phyloP scores from a whole-genome alignment of 1,139 yeast species.

The Saccharomyces hybrid region DNA sequence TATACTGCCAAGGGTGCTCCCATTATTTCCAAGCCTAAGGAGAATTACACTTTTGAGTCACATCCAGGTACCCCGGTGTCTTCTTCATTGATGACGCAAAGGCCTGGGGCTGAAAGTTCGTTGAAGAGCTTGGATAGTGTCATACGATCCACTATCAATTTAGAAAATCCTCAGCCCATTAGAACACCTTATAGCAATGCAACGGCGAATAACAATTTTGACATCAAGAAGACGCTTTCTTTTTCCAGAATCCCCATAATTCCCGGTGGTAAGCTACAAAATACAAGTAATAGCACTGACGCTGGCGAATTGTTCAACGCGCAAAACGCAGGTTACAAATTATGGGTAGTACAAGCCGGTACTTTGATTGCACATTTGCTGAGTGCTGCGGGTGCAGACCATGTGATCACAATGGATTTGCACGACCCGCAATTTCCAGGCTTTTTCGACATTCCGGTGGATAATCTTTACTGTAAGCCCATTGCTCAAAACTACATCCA shows the following conservation, averaged over 20 bases:
- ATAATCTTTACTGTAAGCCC: constrained; percentile 81
- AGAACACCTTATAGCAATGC: constrained; percentile 3
- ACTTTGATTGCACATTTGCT: constrained; percentile 82
- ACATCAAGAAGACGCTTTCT: constrained; percentile 17
- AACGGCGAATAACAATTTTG: not conserved
- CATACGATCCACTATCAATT: constrained; percentile 15
- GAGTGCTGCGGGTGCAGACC: constrained; percentile 93
- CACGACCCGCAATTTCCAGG: constrained; percentile 97
- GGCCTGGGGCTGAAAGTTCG: constrained; percentile 21
- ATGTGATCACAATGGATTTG: constrained; percentile 93
- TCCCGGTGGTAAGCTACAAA: constrained; percentile 29
- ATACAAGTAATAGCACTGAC: constrained; percentile 16
- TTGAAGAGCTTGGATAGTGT: constrained; percentile 17
- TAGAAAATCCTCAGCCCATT: constrained; percentile 8
- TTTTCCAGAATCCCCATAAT: constrained; percentile 31
- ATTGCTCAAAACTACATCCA: constrained; percentile 72
- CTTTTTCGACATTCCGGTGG: constrained; percentile 87
- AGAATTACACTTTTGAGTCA: constrained; percentile 50
- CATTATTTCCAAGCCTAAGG: constrained; percentile 38
- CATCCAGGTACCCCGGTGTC: constrained; percentile 51
- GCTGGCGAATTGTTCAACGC: constrained; percentile 30
- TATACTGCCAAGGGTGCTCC: constrained; percentile 66
- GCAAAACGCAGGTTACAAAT: constrained; percentile 63
- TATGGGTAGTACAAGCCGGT: constrained; percentile 96
- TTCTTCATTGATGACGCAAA: constrained; percentile 14